These are phyloP conservation scores for Picea mariana DNA, from an alignment of 83 land plant genomes.

Conservation along the genomic window DNA sequence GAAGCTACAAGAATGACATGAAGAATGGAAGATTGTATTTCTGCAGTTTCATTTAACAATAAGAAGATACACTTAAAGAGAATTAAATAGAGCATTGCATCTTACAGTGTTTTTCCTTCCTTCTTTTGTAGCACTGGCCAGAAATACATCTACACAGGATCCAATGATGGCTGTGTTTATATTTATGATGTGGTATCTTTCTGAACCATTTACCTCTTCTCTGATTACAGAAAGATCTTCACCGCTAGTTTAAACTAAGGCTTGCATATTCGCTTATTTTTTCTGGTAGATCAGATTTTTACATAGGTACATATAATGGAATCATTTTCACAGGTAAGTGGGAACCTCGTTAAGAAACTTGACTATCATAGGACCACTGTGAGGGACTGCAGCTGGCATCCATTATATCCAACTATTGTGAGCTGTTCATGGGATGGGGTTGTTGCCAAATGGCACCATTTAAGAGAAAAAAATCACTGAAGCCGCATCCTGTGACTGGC, in stretches of 20 bases:
- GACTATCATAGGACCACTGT: constrained; percentile 62
- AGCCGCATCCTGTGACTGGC: neutral
- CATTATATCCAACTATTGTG: constrained; percentile 71
- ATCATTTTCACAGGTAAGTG: constrained; percentile 56
- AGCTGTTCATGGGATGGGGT: constrained; percentile 94
- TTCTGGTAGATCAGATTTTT: neutral
- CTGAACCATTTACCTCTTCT: neutral
- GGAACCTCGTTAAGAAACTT: constrained; percentile 57
- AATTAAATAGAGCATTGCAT: neutral
- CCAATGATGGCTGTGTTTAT: constrained; percentile 75
- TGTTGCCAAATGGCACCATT: constrained; percentile 75
- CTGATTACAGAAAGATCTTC: neutral
- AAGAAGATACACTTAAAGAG: neutral
- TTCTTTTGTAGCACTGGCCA: constrained; percentile 87
- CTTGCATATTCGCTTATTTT: neutral
- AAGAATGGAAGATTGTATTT: neutral
- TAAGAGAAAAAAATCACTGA: neutral
- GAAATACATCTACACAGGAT: constrained; percentile 94
- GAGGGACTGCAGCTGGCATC: constrained; percentile 98
- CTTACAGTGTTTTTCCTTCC: constrained; percentile 1
- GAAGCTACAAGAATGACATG: neutral
- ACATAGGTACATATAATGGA: neutral
- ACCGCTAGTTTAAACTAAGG: neutral
- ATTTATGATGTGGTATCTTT: constrained; percentile 85
- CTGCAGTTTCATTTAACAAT: neutral